Percentiles rank a stretch among this genome's conserved stretches.
Evolutionary conservation across 2,329 filamentous ascomycete species (phyloP).

Genomic region (Cladosporium phlei): DNA sequence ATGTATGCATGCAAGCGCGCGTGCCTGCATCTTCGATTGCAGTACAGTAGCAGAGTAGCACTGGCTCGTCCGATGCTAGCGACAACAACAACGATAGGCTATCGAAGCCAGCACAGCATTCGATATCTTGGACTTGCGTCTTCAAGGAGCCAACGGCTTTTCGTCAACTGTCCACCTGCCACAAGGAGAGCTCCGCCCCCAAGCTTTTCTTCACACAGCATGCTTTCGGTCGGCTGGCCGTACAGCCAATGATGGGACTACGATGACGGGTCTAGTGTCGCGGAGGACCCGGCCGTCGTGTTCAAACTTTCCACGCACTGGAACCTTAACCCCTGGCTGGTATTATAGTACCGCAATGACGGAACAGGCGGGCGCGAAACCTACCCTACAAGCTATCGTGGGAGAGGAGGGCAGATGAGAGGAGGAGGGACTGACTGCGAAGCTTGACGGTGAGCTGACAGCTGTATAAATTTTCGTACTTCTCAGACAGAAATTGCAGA

Average conservation of each 20-base stretch:
- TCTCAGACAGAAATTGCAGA: no score
- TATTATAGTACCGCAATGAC: slow-evolving; percentile 10
- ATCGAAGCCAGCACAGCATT: not conserved
- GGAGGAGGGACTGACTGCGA: no score
- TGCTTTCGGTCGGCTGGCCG: no score
- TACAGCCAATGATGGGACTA: no score
- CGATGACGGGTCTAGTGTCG: slow-evolving; percentile 8
- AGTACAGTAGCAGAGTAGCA: not conserved
- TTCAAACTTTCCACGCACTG: slow-evolving; percentile 10
- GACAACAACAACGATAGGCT: not conserved
- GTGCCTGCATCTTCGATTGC: slow-evolving; percentile 9
- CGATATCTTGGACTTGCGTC: not conserved
- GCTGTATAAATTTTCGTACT: no score
- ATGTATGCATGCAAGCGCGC: slow-evolving; percentile 6
- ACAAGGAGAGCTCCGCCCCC: not conserved
- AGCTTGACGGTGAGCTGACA: no score
- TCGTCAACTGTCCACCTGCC: not conserved
- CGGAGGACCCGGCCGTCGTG: slow-evolving; percentile 9
- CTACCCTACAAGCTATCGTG: not conserved
- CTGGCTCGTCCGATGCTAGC: not conserved
- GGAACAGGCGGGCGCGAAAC: not conserved
- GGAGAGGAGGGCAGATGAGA: no score
- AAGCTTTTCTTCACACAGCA: slow-evolving; percentile 12
- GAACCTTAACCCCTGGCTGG: slow-evolving; percentile 11
- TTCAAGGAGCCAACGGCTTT: not conserved